Conservation (phyloP, 164 flowering plant genomes). For the Platanus orientalis region DNA sequence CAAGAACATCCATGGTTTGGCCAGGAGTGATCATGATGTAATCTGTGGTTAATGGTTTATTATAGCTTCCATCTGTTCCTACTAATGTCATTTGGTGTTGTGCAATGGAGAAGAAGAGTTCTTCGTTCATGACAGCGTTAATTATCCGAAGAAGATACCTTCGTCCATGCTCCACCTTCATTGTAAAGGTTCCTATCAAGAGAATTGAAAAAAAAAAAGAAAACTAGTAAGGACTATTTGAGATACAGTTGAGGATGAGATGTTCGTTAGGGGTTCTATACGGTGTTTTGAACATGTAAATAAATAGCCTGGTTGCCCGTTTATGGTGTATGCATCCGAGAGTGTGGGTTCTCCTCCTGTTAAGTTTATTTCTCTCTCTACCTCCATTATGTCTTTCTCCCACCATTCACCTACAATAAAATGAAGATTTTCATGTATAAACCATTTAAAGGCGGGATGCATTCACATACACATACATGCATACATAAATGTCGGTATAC, state of each 20-base stretch:
- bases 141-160: neutral
- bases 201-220: neutral
- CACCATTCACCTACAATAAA: slow-evolving; percentile 11
- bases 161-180: neutral
- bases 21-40: slow-evolving; percentile 11
- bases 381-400: slow-evolving; percentile 9
- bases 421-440: neutral
- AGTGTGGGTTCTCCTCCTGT: slow-evolving; percentile 11
- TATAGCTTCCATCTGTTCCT: neutral
- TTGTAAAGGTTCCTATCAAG: neutral
- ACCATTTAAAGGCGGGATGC: no score
- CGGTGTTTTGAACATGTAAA: slow-evolving; percentile 12
- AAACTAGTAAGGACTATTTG: neutral
- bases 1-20: neutral
- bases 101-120: slow-evolving; percentile 10
- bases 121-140: neutral
- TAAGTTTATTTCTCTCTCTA: neutral
- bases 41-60: slow-evolving; percentile 17
- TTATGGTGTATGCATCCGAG: slow-evolving; percentile 28
- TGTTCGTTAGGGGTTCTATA: neutral
- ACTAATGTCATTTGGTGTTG: neutral
- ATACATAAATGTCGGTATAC: neutral
- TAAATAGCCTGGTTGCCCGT: slow-evolving; percentile 27
- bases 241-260: neutral
- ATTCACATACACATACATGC: neutral